A percentile compares a stretch with the other conserved stretches of the same genome.
These are phyloP conservation scores for Gillenia trifoliata DNA, from an alignment of 306 rosid species.

Conservation along the genomic window DNA sequence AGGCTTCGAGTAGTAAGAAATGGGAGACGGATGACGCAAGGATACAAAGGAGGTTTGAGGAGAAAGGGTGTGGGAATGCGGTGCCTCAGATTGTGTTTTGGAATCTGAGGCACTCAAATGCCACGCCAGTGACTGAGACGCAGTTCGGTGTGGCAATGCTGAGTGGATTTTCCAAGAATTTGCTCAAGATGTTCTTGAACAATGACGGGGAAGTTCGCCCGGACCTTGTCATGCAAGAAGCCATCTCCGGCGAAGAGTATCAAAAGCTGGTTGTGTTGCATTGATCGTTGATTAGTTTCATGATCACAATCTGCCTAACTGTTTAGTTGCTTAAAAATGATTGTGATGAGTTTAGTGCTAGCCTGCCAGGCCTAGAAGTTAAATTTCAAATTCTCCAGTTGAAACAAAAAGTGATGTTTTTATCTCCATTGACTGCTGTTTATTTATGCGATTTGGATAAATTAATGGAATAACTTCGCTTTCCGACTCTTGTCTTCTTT, in stretches of 20 bases:
- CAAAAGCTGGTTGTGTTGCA: background rate
- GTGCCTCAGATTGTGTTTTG: background rate
- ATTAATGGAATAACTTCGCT: too few relatives aligned
- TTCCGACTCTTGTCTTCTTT: too few relatives aligned
- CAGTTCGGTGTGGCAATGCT: background rate
- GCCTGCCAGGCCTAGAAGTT: too few relatives aligned
- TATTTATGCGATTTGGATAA: too few relatives aligned
- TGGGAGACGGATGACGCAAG: background rate
- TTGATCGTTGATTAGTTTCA: background rate
- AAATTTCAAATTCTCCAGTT: too few relatives aligned
- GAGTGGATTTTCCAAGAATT: background rate
- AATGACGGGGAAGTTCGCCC: background rate
- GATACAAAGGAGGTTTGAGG: background rate
- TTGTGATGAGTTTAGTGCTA: too few relatives aligned
- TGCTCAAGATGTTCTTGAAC: background rate
- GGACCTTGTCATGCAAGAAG: background rate
- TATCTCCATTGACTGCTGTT: too few relatives aligned
- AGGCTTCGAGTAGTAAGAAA: too few relatives aligned
- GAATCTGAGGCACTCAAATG: background rate
- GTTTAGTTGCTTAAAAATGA: too few relatives aligned
- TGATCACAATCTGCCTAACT: too few relatives aligned
- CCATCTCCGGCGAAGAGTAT: background rate
- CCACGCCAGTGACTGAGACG: background rate
- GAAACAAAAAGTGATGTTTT: too few relatives aligned
- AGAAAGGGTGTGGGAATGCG: background rate